Conservation (phyloP, 345 rosid genomes). For the Eucalyptus viminalis region DNA sequence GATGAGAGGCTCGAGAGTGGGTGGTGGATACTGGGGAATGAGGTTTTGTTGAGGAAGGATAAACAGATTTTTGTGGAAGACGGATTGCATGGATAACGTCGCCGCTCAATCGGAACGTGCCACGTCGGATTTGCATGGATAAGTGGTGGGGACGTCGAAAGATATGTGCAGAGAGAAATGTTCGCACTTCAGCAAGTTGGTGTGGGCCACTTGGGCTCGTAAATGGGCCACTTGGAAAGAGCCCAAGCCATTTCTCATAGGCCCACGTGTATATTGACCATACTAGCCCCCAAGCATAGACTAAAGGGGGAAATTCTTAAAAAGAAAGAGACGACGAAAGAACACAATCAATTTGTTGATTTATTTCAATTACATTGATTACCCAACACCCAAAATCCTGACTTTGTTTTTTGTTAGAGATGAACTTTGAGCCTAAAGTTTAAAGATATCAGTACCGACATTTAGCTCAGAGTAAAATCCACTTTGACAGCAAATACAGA, state of each 20-base stretch:
- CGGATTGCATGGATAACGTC: conserved; percentile 30
- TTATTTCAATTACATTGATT: background rate
- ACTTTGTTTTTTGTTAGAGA: background rate
- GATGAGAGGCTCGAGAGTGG: background rate
- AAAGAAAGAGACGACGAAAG: background rate
- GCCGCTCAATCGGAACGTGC: conserved; percentile 36
- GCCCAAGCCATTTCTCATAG: background rate
- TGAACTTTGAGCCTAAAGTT: background rate
- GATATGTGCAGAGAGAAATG: background rate
- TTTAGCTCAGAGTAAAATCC: background rate
- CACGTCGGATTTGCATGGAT: conserved; percentile 45
- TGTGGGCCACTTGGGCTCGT: background rate
- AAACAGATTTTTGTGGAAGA: conserved; percentile 35
- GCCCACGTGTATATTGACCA: background rate
- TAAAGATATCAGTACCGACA: background rate
- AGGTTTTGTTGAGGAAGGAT: background rate
- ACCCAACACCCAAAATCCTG: background rate
- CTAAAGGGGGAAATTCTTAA: background rate
- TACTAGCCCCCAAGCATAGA: background rate
- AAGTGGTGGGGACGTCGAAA: conserved; percentile 28
- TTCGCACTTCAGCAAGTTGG: background rate
- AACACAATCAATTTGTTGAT: background rate
- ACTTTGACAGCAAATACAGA: background rate
- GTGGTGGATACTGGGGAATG: background rate
- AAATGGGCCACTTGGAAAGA: background rate